phyloP scores from a whole-genome alignment of 164 flowering plant species.

The Nymphaea thermarum region DNA sequence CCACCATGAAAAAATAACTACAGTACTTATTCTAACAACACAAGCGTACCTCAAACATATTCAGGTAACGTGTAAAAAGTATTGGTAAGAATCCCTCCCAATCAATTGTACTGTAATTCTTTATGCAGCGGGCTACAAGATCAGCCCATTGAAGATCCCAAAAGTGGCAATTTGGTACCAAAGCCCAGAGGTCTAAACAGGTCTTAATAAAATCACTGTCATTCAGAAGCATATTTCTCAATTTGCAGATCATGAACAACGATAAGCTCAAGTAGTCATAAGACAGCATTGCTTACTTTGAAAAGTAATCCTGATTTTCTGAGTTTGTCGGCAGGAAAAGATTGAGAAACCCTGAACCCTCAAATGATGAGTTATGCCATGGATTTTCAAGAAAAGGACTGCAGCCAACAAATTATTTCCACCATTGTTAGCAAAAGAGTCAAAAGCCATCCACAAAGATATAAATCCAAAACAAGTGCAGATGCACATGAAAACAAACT shows the following conservation, averaged over 20 bases:
- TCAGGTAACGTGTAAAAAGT: conserved; percentile 66
- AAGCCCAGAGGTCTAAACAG: conserved; percentile 62
- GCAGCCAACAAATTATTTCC: conserved; percentile 11
- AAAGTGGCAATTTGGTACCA: conserved; percentile 81
- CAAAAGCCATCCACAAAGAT: not conserved
- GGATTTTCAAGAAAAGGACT: conserved; percentile 83
- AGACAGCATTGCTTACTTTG: conserved; percentile 38
- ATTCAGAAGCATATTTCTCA: conserved; percentile 4
- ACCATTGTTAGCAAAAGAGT: not conserved
- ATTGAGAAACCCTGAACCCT: conserved; percentile 87
- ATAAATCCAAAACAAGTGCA: not conserved
- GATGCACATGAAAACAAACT: too few relatives aligned
- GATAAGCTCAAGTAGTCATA: not conserved
- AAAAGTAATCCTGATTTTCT: conserved; percentile 78
- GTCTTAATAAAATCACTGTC: conserved; percentile 56
- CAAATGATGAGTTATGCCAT: conserved; percentile 94
- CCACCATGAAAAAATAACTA: too few relatives aligned
- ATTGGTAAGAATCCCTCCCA: conserved; percentile 70
- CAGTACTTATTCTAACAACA: too few relatives aligned
- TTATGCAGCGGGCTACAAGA: conserved; percentile 68
- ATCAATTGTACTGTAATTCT: conserved; percentile 42
- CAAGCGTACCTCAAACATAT: conserved; percentile 79
- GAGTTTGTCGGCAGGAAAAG: conserved; percentile 86
- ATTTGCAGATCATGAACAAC: conserved; percentile 4
- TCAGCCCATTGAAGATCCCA: conserved; percentile 96